Evolutionary conservation across 164 flowering plant genomes (phyloP).

Genomic region (Dillenia suffruticosa): DNA sequence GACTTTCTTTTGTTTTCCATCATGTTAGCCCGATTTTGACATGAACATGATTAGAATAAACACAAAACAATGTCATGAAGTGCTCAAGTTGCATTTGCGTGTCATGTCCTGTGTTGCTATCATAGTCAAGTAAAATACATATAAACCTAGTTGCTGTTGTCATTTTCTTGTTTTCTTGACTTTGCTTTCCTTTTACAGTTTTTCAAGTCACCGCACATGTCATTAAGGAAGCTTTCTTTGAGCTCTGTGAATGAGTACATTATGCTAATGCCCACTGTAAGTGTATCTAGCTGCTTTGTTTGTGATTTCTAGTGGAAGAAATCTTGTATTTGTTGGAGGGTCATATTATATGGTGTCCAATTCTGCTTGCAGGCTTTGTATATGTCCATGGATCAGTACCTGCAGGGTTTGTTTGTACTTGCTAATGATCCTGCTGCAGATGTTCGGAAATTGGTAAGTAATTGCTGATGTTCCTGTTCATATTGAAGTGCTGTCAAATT

Average conservation of each 20-base stretch:
- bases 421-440: slow-evolving; percentile 80
- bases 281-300: slow-evolving; percentile 14
- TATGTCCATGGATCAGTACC: slow-evolving; percentile 84
- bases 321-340: background rate
- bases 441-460: slow-evolving; percentile 90
- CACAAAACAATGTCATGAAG: too few species aligned
- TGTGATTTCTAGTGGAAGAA: background rate
- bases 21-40: too few species aligned
- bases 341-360: background rate
- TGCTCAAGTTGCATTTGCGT: too few species aligned
- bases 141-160: too few species aligned
- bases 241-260: slow-evolving; percentile 87
- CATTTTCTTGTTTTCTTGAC: background rate
- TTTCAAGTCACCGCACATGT: slow-evolving; percentile 84
- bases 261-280: slow-evolving; percentile 93
- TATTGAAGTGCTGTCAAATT: background rate
- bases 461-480: background rate
- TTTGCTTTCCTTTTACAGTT: slow-evolving; percentile 43
- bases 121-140: too few species aligned
- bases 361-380: slow-evolving; percentile 58
- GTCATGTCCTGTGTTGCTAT: too few species aligned
- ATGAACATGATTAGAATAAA: too few species aligned
- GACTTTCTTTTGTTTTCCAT: too few species aligned
- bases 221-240: slow-evolving; percentile 85
- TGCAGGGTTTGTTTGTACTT: slow-evolving; percentile 90